Base-by-base conservation (phyloP, 1,284 basidiomycete species). In the Ceraceosorus guamensis region DNA sequence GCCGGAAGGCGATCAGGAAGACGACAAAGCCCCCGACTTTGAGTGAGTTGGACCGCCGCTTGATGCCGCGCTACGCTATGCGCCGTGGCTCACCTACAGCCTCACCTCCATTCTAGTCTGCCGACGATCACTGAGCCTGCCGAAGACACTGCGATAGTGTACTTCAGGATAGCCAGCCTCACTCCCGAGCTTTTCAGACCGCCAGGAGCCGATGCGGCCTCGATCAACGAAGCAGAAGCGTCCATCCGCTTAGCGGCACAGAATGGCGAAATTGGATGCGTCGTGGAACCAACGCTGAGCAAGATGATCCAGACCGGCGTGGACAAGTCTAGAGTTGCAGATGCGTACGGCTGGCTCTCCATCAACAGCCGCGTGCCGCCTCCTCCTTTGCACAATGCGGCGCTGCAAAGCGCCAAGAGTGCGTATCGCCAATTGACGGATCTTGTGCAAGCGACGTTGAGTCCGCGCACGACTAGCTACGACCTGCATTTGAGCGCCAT, bases 161-260 rank as follows among this genome's bases (percentile, higher is more conserved):
- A 84, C 76, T 96, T 96, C 76, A 79, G 85, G 57, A 80, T 97
- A 54, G 87, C 88, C 7, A 83, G 87, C 53, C 78, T 96, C 24
- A 84, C 88, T 39, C 83, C 85, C 65, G 84, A 84, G 68, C 73
- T 84, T 30, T 63, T 82, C 39, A 35, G 60, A 60, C 46, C 77
- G 65, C 16, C 76, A 70, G 63, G 64, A 44, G 61, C 60, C 44
- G 18, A 50, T 11, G 55, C 24, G 24, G 24, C 24, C 24, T 24
- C 24, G 24, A 24, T 24, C 24, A 24, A 24, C 24, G 24, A 24
- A 24, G 24, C 24, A 24, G 24, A 24, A 24, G 24, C 24, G 24
- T 24, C 24, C 24, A 24, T 24, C 24, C 24, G 24, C 24, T 24
- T 66, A 16, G 44, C 52, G 32, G 55, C 73, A 14, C 66, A 65